Evolutionary conservation across 495 filamentous ascomycete species (phyloP).

Genomic region (Chlorociboria aeruginascens): DNA sequence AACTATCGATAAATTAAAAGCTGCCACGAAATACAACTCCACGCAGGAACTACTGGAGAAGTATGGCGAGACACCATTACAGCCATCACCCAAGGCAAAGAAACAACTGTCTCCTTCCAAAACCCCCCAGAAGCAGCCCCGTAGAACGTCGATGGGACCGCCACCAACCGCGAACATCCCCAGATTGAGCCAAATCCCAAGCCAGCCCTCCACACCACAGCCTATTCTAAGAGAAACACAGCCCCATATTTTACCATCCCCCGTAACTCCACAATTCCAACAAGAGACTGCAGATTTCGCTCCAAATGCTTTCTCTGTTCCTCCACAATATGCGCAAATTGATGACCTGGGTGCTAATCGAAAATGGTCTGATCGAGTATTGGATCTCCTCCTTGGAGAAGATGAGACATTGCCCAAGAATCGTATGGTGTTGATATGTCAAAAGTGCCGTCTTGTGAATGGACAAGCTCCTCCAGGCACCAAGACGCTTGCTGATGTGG

Average conservation of each 20-base stretch:
- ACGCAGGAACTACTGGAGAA: constrained; percentile 90
- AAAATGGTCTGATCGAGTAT: constrained; percentile 87
- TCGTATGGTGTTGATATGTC: constrained; percentile 79
- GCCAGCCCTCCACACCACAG: constrained; percentile 17
- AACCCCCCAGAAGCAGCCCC: not conserved
- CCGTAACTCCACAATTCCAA: constrained; percentile 7
- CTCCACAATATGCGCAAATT: constrained; percentile 14
- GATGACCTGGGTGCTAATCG: constrained; percentile 31
- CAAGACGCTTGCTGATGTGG: constrained; percentile 64
- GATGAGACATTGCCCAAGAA: constrained; percentile 91
- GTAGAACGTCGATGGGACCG: constrained; percentile 20
- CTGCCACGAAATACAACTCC: constrained; percentile 87
- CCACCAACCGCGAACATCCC: constrained; percentile 84
- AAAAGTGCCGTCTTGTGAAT: constrained; percentile 76
- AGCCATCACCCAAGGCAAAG: constrained; percentile 20
- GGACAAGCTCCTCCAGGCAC: constrained; percentile 89
- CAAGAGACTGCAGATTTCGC: constrained; percentile 36
- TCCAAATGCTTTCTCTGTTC: constrained; percentile 35
- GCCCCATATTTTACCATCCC: constrained; percentile 16
- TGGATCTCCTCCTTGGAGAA: constrained; percentile 87
- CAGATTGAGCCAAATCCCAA: constrained; percentile 15
- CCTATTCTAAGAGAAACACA: constrained; percentile 10
- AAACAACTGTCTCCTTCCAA: constrained; percentile 5
- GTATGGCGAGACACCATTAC: constrained; percentile 58
- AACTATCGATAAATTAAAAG: constrained; percentile 89